These are phyloP conservation scores for Melastoma malabathricum DNA, from an alignment of 345 rosid species.

Conservation along the genomic window DNA sequence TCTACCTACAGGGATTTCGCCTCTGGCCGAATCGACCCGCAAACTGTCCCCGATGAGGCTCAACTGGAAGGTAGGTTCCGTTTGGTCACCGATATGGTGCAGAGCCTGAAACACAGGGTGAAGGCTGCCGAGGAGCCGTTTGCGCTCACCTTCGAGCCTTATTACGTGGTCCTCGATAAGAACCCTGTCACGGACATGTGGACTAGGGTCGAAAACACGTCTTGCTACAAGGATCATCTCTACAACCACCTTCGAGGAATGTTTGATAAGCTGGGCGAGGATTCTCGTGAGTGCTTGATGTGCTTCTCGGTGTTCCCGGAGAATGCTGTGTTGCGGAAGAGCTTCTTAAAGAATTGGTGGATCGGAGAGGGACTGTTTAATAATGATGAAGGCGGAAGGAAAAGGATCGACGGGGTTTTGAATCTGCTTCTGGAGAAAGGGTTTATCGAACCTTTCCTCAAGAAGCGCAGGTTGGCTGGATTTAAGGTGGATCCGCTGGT, in stretches of 20 bases:
- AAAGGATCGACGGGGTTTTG: not conserved
- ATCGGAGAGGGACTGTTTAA: conserved; percentile 26
- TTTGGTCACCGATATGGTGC: too few species aligned
- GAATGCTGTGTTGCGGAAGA: conserved; percentile 8
- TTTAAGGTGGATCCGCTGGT: conserved; percentile 32
- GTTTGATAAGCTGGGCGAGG: not conserved
- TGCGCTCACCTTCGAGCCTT: too few species aligned
- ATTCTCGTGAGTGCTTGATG: conserved; percentile 1
- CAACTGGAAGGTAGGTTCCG: too few species aligned
- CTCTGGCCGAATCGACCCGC: too few species aligned
- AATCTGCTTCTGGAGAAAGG: not conserved
- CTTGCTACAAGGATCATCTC: not conserved
- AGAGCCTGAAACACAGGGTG: too few species aligned
- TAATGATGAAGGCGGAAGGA: not conserved
- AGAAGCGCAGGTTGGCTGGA: conserved; percentile 14
- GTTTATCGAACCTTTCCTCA: conserved; percentile 21
- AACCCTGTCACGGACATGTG: too few species aligned
- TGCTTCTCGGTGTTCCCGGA: conserved; percentile 13
- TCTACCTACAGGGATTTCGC: too few species aligned
- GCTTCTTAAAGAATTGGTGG: conserved; percentile 15
- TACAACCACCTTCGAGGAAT: not conserved
- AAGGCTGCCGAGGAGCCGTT: too few species aligned
- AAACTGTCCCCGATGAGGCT: too few species aligned
- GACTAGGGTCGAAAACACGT: too few species aligned
- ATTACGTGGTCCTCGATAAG: too few species aligned